A percentile compares a stretch with the other conserved stretches of the same genome.
Evolutionary conservation across 805 yeast genomes (phyloP).

Genomic region (Candida khao-thaluensis): DNA sequence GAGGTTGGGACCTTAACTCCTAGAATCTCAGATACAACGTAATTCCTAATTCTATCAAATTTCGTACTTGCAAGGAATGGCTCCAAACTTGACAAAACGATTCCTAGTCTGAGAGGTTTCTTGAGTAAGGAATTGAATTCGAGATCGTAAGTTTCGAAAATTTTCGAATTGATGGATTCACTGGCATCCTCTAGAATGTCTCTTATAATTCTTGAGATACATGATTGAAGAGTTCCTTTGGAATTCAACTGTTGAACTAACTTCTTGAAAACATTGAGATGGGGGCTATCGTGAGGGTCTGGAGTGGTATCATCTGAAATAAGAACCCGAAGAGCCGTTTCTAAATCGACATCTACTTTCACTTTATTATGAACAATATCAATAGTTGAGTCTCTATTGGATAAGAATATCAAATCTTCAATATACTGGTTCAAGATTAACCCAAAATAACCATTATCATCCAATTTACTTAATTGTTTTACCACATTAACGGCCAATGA

Average conservation of each 20-base stretch:
- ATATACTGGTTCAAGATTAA: slow-evolving; percentile 10
- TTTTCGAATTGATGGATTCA: slow-evolving; percentile 19
- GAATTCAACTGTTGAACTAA: neutral
- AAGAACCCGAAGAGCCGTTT: neutral
- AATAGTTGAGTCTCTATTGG: neutral
- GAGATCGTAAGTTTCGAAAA: slow-evolving; percentile 26
- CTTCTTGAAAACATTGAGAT: neutral
- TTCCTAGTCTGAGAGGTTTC: slow-evolving; percentile 31
- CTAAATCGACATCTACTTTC: neutral
- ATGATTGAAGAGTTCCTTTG: slow-evolving; percentile 16
- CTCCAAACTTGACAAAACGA: slow-evolving; percentile 31
- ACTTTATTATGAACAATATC: neutral
- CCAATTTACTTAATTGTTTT: neutral
- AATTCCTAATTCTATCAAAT: slow-evolving; percentile 56
- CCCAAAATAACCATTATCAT: slow-evolving; percentile 1
- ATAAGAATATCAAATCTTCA: slow-evolving; percentile 11
- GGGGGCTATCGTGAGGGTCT: neutral
- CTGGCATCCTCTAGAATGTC: slow-evolving; percentile 16
- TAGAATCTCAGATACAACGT: slow-evolving; percentile 62
- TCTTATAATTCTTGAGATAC: slow-evolving; percentile 19
- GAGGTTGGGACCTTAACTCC: slow-evolving; percentile 42
- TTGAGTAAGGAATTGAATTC: slow-evolving; percentile 31
- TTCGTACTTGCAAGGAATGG: slow-evolving; percentile 35
- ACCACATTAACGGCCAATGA: neutral
- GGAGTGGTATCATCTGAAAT: neutral